Evolutionary conservation across 306 rosid genomes (phyloP).

Genomic region (Vigna angularis): DNA sequence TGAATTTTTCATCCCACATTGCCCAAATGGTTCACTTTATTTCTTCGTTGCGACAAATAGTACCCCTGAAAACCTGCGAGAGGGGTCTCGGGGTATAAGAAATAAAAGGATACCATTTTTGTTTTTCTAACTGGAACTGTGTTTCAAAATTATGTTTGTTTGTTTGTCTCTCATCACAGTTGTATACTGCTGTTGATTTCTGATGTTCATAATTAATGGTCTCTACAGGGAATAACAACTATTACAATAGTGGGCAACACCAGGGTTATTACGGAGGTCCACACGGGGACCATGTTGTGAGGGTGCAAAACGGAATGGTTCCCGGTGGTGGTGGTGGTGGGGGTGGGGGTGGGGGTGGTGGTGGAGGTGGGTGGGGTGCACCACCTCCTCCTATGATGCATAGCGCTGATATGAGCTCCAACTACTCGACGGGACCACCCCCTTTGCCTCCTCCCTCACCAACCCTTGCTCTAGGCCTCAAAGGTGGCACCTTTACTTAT

Average conservation of each 20-base stretch:
- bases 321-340: slow-evolving; percentile 53
- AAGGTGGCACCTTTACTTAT: slow-evolving; percentile 72
- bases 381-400: slow-evolving; percentile 45
- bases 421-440: slow-evolving; percentile 53
- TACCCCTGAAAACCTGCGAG: no score
- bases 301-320: slow-evolving; percentile 59
- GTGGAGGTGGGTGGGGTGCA: slow-evolving; percentile 66
- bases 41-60: no score
- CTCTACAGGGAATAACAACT: slow-evolving; percentile 45
- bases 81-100: no score
- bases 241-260: slow-evolving; percentile 52
- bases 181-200: no score
- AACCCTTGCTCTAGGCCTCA: slow-evolving; percentile 60
- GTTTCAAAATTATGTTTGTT: neutral
- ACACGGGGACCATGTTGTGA: slow-evolving; percentile 60
- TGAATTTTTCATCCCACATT: no score
- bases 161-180: neutral
- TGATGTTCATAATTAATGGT: neutral
- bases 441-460: slow-evolving; percentile 87
- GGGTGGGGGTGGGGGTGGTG: slow-evolving; percentile 58
- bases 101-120: no score
- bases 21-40: no score
- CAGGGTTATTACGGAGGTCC: slow-evolving; percentile 52
- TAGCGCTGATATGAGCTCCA: slow-evolving; percentile 61
- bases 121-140: no score